These are phyloP conservation scores for Sphagnum magellanicum DNA, from an alignment of 228 moss, liverwort and hornwort genomes.

Conservation along the genomic window DNA sequence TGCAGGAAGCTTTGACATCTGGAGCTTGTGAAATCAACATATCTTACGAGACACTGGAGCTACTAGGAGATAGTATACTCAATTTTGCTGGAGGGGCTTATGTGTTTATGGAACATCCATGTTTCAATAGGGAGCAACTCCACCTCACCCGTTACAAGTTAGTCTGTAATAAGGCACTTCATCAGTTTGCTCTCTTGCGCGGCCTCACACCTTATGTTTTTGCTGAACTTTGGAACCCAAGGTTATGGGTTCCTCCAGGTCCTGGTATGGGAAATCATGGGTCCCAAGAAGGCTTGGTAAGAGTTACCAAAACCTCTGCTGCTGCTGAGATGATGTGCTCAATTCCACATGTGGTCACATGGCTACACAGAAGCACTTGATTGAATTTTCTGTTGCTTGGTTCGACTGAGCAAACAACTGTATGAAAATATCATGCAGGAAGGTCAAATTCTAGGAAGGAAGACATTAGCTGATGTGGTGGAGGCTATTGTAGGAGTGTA, in stretches of 20 bases:
- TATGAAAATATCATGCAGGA: conserved; percentile 18
- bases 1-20: conserved; percentile 68
- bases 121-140: conserved; percentile 38
- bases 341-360: no score
- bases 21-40: conserved; percentile 63
- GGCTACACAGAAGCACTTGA: no score
- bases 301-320: conserved; percentile 8
- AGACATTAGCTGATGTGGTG: conserved; percentile 73
- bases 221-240: conserved; percentile 55
- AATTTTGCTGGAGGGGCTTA: conserved; percentile 59
- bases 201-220: conserved; percentile 49
- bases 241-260: conserved; percentile 67
- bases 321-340: no score
- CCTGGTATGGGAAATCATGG: conserved; percentile 13
- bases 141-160: conserved; percentile 50
- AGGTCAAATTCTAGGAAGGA: conserved; percentile 52
- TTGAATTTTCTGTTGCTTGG: no score
- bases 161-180: conserved; percentile 66
- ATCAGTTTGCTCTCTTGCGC: conserved; percentile 41
- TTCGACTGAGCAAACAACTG: no score
- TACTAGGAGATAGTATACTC: conserved; percentile 75
- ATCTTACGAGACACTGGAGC: conserved; percentile 70
- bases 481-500: conserved; percentile 74
- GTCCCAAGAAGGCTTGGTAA: conserved; percentile 20
- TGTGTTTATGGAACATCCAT: conserved; percentile 40